Conservation (phyloP, 75 land plant species). For the Sequoia sempervirens region DNA sequence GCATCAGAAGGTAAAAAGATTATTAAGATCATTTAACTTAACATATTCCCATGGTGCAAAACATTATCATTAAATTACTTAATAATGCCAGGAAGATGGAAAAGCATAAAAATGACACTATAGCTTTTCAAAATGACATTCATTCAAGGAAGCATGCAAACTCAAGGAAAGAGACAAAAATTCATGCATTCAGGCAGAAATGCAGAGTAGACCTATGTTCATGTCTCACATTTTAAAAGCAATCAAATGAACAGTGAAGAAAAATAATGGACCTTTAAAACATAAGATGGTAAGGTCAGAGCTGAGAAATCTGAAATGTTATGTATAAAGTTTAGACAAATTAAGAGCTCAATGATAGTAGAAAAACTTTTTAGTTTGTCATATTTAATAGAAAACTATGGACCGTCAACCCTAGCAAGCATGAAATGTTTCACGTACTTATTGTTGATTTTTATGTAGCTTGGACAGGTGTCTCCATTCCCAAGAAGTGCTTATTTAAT, state of each 20-base stretch:
- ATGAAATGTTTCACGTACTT: too few relatives aligned
- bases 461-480: too few relatives aligned
- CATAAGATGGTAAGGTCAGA: neutral
- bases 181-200: neutral
- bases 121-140: neutral
- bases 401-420: too few relatives aligned
- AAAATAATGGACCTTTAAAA: neutral
- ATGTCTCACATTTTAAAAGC: neutral
- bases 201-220: neutral
- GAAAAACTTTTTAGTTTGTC: too few relatives aligned
- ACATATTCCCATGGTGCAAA: neutral
- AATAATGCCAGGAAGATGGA: neutral
- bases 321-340: too few relatives aligned
- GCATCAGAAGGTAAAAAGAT: neutral
- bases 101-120: too few relatives aligned
- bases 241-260: neutral
- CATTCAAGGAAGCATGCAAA: too few relatives aligned
- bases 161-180: neutral
- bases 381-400: too few relatives aligned
- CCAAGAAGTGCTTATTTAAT: too few relatives aligned
- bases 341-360: too few relatives aligned
- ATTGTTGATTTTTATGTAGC: too few relatives aligned
- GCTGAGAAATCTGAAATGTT: neutral
- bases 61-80: neutral
- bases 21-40: neutral